Evolutionary conservation across 179 eudicot genomes (phyloP), one percentile per base, ranked within the genome.

Genomic region (Carnegiea gigantea): DNA sequence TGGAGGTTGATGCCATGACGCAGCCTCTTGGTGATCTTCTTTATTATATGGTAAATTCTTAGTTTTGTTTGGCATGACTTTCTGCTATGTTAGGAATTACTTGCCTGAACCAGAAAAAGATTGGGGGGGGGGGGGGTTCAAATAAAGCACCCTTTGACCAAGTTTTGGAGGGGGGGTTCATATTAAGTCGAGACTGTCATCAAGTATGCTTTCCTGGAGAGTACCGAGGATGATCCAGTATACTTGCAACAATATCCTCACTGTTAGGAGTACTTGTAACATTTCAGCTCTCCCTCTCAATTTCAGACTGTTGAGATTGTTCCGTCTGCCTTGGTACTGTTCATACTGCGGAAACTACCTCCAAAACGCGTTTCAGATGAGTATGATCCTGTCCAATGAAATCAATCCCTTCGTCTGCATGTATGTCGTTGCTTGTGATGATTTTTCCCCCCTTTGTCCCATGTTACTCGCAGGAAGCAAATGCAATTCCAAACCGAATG

Each of bases 281-380:
- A 28, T 67, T n/a, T 23, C 53, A 54, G 43, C 54, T 9, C 30
- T 43, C 67, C 43, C 68, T 4, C 26, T 77, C 44, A 33, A 54
- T 81, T 85, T 67, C 80, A 93, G 98, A 79, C 77, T 13, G 98
- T 91, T 59, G 96, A 93, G 90, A 89, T 93, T 60, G 67, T 92
- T 76, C 96, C 98, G 24, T 93, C 96, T 9, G 91, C 88, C 67
- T 80, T 93, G 59, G 98, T 93, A 44, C 92, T 93, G 72, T 91
- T 86, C 82, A 88, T 93, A 79, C 92, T 93, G 44, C 86, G 94
- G 54, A 90, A 91, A 84, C 83, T 93, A 64, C 96, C 96, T 7
- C 93, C 94, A 14, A 92, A 81, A 78, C 91, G 90, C 10, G 83
- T 89, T 28, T 92, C 92, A 0, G 92, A 90, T 80, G 94, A 87